Evolutionary conservation across 2,329 filamentous ascomycete genomes (phyloP).

Genomic region (Geosmithia morbida): DNA sequence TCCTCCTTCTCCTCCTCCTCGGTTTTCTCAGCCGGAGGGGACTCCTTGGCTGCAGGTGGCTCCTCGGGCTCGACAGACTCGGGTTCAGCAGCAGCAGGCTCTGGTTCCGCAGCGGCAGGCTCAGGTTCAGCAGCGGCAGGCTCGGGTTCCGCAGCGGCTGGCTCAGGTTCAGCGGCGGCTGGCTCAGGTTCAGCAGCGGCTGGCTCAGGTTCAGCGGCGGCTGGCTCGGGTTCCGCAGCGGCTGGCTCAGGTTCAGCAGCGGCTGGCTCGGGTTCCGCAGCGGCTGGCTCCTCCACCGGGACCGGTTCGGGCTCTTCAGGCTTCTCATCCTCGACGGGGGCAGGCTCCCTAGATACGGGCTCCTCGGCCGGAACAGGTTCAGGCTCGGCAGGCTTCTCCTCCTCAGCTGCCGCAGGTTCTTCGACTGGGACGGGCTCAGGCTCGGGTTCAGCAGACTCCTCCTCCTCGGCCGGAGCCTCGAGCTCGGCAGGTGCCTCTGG

Average conservation of each 20-base stretch:
- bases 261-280: not conserved
- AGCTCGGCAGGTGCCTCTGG: not conserved
- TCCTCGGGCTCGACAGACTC: not conserved
- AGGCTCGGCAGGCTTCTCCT: conserved; percentile 1
- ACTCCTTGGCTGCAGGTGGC: too few species aligned
- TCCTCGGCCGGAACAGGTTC: not conserved
- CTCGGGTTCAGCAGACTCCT: not conserved
- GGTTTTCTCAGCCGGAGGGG: not conserved
- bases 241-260: conserved; percentile 1
- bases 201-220: not conserved
- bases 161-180: not conserved
- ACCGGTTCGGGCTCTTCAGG: too few species aligned
- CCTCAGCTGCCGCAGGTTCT: not conserved
- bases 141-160: conserved; percentile 1
- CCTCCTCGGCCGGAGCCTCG: not conserved
- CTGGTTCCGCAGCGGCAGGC: conserved; percentile 1
- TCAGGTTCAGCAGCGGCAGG: conserved; percentile 1
- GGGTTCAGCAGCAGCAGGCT: not conserved
- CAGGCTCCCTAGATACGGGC: too few species aligned
- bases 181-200: not conserved
- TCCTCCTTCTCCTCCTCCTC: conserved; percentile 15
- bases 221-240: not conserved
- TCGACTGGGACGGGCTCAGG: not conserved
- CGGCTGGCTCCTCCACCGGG: too few species aligned
- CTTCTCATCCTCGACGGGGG: too few species aligned